These are phyloP conservation scores for Austroboletus eburneus DNA, from an alignment of 768 basidiomycete genomes.

Conservation along the genomic window DNA sequence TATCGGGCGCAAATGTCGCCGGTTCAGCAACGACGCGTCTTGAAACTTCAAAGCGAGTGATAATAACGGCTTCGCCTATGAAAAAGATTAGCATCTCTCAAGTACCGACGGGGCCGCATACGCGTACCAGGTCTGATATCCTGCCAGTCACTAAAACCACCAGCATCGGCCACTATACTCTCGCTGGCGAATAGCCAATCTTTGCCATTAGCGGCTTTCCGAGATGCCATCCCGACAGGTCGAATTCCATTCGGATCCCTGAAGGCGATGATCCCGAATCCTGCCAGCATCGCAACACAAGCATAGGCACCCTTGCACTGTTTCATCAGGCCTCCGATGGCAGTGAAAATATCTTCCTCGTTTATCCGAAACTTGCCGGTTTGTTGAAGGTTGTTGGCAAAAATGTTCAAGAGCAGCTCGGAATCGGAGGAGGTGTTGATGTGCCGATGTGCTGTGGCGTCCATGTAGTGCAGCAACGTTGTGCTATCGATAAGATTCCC, in stretches of 20 bases:
- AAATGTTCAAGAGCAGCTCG: constrained; percentile 93
- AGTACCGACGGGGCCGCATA: neutral
- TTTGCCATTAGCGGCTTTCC: constrained; percentile 52
- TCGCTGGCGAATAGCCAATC: constrained; percentile 95
- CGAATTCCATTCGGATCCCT: constrained; percentile 97
- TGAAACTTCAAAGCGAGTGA: constrained; percentile 75
- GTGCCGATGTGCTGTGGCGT: constrained; percentile 93
- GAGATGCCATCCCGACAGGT: constrained; percentile 80
- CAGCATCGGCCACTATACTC: constrained; percentile 93
- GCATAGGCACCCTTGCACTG: constrained; percentile 93
- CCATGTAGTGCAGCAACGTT: constrained; percentile 86
- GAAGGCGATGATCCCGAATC: constrained; percentile 97
- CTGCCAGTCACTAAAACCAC: constrained; percentile 88
- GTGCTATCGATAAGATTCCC: constrained; percentile 95
- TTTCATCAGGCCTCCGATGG: constrained; percentile 83
- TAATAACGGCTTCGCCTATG: constrained; percentile 91
- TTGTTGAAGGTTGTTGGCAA: constrained; percentile 95
- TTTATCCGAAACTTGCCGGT: constrained; percentile 99
- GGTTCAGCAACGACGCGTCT: constrained; percentile 69
- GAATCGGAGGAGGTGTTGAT: constrained; percentile 99
- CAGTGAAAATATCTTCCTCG: constrained; percentile 97
- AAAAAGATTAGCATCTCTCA: constrained; percentile 2
- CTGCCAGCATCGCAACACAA: constrained; percentile 98
- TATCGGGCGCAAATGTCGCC: constrained; percentile 88
- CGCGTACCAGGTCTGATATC: constrained; percentile 85